Percentiles rank a stretch among this genome's conserved stretches.
Conservation (phyloP, 169 alveolate genomes). For the Cryptosporidium felis region DNA sequence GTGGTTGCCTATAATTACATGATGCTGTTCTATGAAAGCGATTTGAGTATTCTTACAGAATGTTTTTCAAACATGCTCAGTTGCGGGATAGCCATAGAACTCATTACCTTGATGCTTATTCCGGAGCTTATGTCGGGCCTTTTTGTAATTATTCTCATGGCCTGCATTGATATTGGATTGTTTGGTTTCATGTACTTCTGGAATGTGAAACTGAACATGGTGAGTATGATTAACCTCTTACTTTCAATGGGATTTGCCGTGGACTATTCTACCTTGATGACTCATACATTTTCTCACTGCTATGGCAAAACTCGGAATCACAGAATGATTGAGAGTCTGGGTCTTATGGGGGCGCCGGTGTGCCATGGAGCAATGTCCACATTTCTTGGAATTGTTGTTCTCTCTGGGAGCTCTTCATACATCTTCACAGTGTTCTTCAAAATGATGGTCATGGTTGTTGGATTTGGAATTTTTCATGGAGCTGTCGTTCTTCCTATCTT, state of each 20-base stretch:
- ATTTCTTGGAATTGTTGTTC: conserved; percentile 76
- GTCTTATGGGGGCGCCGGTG: conserved; percentile 81
- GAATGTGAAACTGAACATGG: conserved; percentile 79
- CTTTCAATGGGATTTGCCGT: conserved; percentile 81
- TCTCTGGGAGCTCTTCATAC: conserved; percentile 77
- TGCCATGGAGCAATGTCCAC: conserved; percentile 82
- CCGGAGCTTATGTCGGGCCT: conserved; percentile 78
- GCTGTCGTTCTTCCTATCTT: conserved; percentile 72
- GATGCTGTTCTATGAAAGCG: conserved; percentile 81
- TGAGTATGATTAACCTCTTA: conserved; percentile 77
- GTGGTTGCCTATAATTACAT: conserved; percentile 76
- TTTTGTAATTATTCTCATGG: conserved; percentile 76
- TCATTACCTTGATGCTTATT: conserved; percentile 75
- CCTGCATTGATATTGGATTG: conserved; percentile 78
- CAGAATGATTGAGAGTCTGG: conserved; percentile 77
- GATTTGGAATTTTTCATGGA: conserved; percentile 76
- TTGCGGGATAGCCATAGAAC: conserved; percentile 77
- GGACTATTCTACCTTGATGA: conserved; percentile 81
- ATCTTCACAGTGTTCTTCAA: conserved; percentile 81
- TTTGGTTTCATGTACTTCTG: conserved; percentile 81
- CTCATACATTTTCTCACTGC: conserved; percentile 80
- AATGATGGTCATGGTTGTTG: conserved; percentile 80
- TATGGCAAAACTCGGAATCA: conserved; percentile 74
- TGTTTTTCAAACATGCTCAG: conserved; percentile 77
- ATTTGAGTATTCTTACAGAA: conserved; percentile 74